Evolutionary conservation across 345 rosid genomes (phyloP), one percentile per base, ranked within the genome.

Genomic region (Lepidium sativum): DNA sequence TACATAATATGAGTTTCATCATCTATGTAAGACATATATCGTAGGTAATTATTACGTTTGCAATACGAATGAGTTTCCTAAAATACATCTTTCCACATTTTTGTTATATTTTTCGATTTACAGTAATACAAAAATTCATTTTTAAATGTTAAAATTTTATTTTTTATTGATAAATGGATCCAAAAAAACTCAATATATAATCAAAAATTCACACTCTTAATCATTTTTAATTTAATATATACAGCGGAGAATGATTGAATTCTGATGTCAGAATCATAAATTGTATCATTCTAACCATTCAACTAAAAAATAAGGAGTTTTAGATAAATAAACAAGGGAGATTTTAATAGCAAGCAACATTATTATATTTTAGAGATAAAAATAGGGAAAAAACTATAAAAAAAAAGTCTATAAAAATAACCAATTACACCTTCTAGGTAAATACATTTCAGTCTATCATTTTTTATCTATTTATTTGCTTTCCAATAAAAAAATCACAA

Each of bases 1-100:
- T 71, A 70, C 75, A 63, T 44, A 23, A 33, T 72, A 65, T 64
- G 61, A 72, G 66, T 72, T 65, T 72, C 71, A 57, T 65, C 71
- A 57, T 49, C 70, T 71, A 57, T 57, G 66, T n/a, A 50, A 65
- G 41, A 65, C 65, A 57, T 13, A 65, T 13, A 40, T 34, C 43
- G 65, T 56, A 71, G 60, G 70, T 71, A 64, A 64, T 71, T 21
- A 56, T 71, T 71, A 6, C 64, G 65, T 71, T 64, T 58, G 38
- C 50, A 33, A 55, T 20, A 55, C 51, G 25, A 48, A 64, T 41
- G 13, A 2, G 13, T 64, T 71, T 56, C 70, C 70, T 45, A 16
- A 63, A 63, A 54, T 29, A 63, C 37, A 45, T 32, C 75, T 63
- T 63, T 29, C 23, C 64, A 17, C 51, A 55, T 20, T n/a, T n/a